Evolutionary conservation across 805 yeast genomes (phyloP).

Genomic region (Scheffersomyces amazonensis): DNA sequence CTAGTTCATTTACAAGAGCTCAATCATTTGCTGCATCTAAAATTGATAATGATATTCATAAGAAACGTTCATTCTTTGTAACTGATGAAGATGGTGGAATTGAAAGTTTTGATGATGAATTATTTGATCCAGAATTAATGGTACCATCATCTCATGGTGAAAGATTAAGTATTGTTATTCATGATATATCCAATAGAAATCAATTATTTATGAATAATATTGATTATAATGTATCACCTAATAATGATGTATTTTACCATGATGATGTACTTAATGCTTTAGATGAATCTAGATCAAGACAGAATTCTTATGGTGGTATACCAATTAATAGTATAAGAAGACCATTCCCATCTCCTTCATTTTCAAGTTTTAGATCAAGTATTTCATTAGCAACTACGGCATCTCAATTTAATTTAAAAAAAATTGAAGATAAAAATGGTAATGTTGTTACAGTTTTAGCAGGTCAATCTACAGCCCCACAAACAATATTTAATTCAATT

Average conservation of each 20-base stretch:
- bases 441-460: slow-evolving; percentile 66
- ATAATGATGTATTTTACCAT: slow-evolving; percentile 37
- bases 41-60: slow-evolving; percentile 52
- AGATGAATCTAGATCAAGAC: slow-evolving; percentile 25
- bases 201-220: slow-evolving; percentile 14
- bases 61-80: slow-evolving; percentile 59
- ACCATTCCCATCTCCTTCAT: slow-evolving; percentile 37
- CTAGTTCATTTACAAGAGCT: slow-evolving; percentile 75
- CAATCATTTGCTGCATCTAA: slow-evolving; percentile 57
- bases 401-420: slow-evolving; percentile 53
- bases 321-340: slow-evolving; percentile 16
- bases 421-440: slow-evolving; percentile 70
- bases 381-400: slow-evolving; percentile 37
- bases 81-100: slow-evolving; percentile 18
- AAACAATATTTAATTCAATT: slow-evolving; percentile 73
- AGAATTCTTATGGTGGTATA: slow-evolving; percentile 18
- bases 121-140: slow-evolving; percentile 65
- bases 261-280: slow-evolving; percentile 30
- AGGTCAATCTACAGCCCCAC: slow-evolving; percentile 80
- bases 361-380: slow-evolving; percentile 40
- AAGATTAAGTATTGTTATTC: slow-evolving; percentile 56
- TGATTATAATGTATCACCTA: slow-evolving; percentile 7
- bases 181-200: slow-evolving; percentile 24
- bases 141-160: slow-evolving; percentile 66
- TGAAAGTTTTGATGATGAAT: slow-evolving; percentile 49